Conservation (phyloP, 2,329 filamentous ascomycete species). For the Chaetomiaceae sp. region DNA sequence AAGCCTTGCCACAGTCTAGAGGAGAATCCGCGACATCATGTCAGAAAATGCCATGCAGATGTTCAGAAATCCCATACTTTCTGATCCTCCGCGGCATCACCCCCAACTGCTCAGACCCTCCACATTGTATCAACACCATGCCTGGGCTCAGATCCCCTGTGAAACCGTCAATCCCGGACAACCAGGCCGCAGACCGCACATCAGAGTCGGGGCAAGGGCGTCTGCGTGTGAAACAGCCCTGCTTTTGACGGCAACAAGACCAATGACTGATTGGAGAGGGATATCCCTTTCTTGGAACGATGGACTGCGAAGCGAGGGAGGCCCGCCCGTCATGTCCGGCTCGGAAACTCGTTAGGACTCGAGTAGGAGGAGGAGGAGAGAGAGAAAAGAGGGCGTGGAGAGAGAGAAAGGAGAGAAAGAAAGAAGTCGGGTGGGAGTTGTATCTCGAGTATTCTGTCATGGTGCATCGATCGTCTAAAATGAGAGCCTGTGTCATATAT, state of each 20-base stretch:
- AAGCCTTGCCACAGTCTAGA: not conserved
- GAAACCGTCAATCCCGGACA: constrained; percentile 16
- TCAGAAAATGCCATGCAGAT: constrained; percentile 16
- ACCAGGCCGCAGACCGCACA: not conserved
- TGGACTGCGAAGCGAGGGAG: not conserved
- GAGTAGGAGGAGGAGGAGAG: no score
- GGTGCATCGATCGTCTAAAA: not conserved
- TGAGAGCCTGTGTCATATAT: constrained; percentile 4
- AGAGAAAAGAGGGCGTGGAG: no score
- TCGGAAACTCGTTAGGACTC: no score
- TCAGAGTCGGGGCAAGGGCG: not conserved
- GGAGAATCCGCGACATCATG: not conserved
- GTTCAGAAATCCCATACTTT: not conserved
- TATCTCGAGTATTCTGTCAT: no score
- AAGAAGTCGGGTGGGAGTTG: no score
- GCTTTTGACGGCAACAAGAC: not conserved
- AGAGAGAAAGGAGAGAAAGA: no score
- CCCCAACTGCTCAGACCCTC: constrained; percentile 10
- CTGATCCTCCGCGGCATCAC: no score
- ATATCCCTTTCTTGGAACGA: not conserved
- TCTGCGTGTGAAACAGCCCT: not conserved
- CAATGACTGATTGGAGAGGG: not conserved
- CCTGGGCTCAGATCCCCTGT: constrained; percentile 3
- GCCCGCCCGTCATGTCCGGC: no score
- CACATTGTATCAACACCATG: constrained; percentile 10